phyloP scores from a whole-genome alignment of 1,284 basidiomycete species.

The Ustilago shanxiensis region DNA sequence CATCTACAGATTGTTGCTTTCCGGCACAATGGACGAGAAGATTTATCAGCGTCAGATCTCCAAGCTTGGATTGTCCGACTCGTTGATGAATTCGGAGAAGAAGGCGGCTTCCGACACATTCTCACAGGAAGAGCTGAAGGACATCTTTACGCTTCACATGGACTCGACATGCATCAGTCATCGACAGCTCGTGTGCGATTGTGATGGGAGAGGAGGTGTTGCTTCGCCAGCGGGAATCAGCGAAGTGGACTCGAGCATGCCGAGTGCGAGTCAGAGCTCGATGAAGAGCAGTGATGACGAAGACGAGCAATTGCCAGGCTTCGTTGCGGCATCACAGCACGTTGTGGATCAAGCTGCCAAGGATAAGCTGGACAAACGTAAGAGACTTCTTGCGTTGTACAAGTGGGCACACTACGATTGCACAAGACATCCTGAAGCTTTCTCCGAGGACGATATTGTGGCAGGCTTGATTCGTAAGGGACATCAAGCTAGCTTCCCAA shows the following conservation, averaged over 20 bases:
- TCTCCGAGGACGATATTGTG: constrained; percentile 40
- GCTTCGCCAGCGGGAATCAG: constrained; percentile 1
- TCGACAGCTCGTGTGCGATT: constrained; percentile 72
- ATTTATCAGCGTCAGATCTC: constrained; percentile 85
- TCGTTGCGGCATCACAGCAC: constrained; percentile 58
- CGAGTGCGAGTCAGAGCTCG: constrained; percentile 15
- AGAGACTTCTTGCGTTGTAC: constrained; percentile 82
- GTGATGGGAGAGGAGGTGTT: constrained; percentile 57
- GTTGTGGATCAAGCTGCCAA: constrained; percentile 24
- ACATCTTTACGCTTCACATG: constrained; percentile 88
- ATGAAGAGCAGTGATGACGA: constrained; percentile 33
- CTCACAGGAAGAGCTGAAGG: constrained; percentile 71
- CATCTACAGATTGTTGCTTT: constrained; percentile 86
- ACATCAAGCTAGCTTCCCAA: neutral
- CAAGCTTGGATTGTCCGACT: constrained; percentile 83
- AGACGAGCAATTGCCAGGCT: constrained; percentile 33
- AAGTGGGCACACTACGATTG: constrained; percentile 87
- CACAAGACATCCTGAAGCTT: constrained; percentile 36
- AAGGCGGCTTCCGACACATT: constrained; percentile 55
- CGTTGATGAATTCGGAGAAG: constrained; percentile 72
- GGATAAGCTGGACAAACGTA: constrained; percentile 76
- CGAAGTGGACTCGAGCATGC: neutral
- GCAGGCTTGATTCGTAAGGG: constrained; percentile 21
- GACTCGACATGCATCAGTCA: constrained; percentile 90
- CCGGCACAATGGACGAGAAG: constrained; percentile 70